phyloP scores from a whole-genome alignment of 2,329 filamentous ascomycete species.

The Arthrobotrys sinensis region DNA sequence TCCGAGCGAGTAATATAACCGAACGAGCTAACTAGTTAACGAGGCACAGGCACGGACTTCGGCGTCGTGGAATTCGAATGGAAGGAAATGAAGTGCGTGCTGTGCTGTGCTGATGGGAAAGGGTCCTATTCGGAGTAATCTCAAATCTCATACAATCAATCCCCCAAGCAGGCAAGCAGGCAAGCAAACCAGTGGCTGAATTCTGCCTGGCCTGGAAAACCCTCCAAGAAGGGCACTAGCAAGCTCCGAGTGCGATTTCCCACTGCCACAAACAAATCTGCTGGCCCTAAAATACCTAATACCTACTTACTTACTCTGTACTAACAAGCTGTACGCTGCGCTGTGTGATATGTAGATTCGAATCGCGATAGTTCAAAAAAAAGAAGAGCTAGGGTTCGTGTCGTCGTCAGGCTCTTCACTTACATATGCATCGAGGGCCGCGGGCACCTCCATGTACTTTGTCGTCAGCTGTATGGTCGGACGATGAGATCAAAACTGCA shows the following conservation, averaged over 20 bases:
- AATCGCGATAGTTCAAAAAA: neutral
- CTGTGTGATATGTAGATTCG: neutral
- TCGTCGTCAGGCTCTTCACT: conserved; percentile 31
- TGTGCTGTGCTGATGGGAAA: no score
- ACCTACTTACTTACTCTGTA: neutral
- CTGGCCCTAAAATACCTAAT: no score
- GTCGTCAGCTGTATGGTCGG: conserved; percentile 26
- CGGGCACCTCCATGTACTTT: conserved; percentile 14
- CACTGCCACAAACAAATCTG: neutral
- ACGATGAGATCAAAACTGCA: conserved; percentile 38
- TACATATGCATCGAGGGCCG: conserved; percentile 26
- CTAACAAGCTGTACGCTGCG: conserved; percentile 1
- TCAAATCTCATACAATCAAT: neutral
- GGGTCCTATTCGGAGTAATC: neutral
- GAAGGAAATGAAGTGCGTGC: conserved; percentile 5
- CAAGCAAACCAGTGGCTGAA: conserved; percentile 18
- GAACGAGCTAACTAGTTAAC: neutral
- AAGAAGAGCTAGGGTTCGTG: neutral
- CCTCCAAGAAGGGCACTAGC: conserved; percentile 14
- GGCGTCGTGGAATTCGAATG: conserved; percentile 8
- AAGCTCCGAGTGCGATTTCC: conserved; percentile 24
- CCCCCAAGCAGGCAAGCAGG: neutral
- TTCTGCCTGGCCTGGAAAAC: neutral
- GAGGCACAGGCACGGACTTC: conserved; percentile 8
- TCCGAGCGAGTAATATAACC: conserved; percentile 3